phyloP scores from a whole-genome alignment of 306 rosid genomes.

The Cucurbita ficifolia region DNA sequence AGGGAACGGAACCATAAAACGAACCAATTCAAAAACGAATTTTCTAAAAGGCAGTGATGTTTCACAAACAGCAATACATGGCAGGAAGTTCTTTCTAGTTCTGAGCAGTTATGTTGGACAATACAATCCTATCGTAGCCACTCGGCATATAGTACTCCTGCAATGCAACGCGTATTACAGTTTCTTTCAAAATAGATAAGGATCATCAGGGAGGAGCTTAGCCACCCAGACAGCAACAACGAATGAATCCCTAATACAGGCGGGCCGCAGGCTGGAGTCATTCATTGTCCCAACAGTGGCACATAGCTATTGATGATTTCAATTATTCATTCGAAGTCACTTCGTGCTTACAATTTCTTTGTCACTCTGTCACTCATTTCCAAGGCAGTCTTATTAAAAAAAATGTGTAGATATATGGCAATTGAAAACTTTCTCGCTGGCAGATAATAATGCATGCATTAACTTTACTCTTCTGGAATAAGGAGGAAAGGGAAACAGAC shows the following conservation, averaged over 20 bases:
- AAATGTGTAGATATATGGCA: not conserved
- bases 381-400: not conserved
- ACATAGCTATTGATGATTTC: not conserved
- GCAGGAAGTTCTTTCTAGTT: not conserved
- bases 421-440: not conserved
- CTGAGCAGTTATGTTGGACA: not conserved
- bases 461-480: not conserved
- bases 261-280: not conserved
- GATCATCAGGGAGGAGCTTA: too few relatives aligned
- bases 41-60: not conserved
- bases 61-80: not conserved
- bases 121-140: not conserved
- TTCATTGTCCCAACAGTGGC: not conserved
- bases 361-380: not conserved
- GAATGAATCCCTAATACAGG: not conserved
- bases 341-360: not conserved
- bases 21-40: not conserved
- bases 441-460: slow-evolving; percentile 1
- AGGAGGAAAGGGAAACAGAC: not conserved
- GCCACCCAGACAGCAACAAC: too few relatives aligned
- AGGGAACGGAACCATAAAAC: not conserved
- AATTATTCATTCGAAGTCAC: not conserved
- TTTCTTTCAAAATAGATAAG: not conserved
- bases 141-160: not conserved
- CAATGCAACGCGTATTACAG: not conserved